Percentiles rank a stretch among this genome's conserved stretches.
Evolutionary conservation across 1,284 basidiomycete genomes (phyloP).

Genomic region (Anthracocystis setariae): DNA sequence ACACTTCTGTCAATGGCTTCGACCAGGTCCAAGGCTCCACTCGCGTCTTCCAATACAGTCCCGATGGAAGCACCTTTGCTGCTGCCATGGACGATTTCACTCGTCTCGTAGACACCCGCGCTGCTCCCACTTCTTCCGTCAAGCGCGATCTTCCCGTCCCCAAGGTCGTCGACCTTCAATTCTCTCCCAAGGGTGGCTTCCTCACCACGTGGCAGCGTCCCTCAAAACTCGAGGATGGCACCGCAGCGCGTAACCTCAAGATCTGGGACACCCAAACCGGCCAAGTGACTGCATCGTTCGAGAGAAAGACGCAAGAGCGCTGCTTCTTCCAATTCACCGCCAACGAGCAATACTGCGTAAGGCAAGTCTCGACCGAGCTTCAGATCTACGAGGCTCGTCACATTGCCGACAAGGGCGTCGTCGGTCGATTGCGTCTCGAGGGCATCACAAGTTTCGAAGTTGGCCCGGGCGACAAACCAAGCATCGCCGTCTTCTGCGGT

Average conservation of each 20-base stretch:
- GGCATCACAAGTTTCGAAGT: conserved; percentile 79
- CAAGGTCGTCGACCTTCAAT: conserved; percentile 83
- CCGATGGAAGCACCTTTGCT: conserved; percentile 86
- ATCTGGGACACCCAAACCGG: conserved; percentile 84
- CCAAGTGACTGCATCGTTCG: conserved; percentile 81
- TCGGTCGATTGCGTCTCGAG: conserved; percentile 83
- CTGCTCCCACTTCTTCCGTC: conserved; percentile 53
- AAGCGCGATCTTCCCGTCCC: conserved; percentile 70
- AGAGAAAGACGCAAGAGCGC: conserved; percentile 82
- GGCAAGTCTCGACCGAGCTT: conserved; percentile 83
- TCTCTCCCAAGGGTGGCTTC: conserved; percentile 91
- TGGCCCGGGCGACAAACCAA: conserved; percentile 84
- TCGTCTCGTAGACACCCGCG: conserved; percentile 75
- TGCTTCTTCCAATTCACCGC: conserved; percentile 85
- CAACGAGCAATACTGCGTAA: conserved; percentile 86
- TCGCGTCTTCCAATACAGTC: conserved; percentile 83
- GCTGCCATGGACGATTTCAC: conserved; percentile 83
- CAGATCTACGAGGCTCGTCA: conserved; percentile 82
- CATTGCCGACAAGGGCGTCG: conserved; percentile 80
- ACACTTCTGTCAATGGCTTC: conserved; percentile 77
- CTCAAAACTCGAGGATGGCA: conserved; percentile 77
- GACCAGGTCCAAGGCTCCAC: conserved; percentile 74
- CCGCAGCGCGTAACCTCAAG: conserved; percentile 83
- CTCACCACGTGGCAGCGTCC: conserved; percentile 94
- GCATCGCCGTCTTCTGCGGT: conserved; percentile 86